These are phyloP conservation scores for Ophiostoma quercus DNA, from an alignment of 2,329 filamentous ascomycete species.

Conservation along the genomic window DNA sequence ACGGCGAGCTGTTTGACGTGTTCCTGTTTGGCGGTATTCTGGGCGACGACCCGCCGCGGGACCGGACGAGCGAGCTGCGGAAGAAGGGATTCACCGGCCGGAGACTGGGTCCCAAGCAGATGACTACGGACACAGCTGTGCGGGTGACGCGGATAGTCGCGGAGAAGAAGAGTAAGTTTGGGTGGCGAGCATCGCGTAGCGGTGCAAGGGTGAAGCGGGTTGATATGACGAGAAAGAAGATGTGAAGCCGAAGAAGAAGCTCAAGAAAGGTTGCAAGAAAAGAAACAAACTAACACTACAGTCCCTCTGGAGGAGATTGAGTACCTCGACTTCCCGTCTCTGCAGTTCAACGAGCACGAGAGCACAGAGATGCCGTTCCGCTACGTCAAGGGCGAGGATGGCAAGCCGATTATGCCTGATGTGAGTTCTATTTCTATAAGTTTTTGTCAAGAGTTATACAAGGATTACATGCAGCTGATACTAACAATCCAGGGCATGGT, in stretches of 20 bases:
- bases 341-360: constrained; percentile 85
- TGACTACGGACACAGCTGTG: constrained; percentile 97
- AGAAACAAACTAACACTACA: constrained; percentile 35
- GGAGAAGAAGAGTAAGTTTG: constrained; percentile 66
- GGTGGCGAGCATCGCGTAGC: not conserved
- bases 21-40: constrained; percentile 96
- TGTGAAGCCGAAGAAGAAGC: not conserved
- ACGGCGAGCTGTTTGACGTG: constrained; percentile 76
- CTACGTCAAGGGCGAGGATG: constrained; percentile 73
- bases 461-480: not conserved
- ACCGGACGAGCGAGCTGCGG: constrained; percentile 90
- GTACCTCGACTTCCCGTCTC: constrained; percentile 83
- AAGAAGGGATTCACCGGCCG: constrained; percentile 89
- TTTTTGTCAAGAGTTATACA: not conserved
- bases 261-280: not conserved
- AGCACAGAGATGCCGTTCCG: constrained; percentile 97
- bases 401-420: constrained; percentile 83
- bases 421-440: constrained; percentile 43
- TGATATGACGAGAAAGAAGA: not conserved
- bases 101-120: constrained; percentile 84
- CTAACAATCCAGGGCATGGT: constrained; percentile 71
- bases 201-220: not conserved
- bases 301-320: constrained; percentile 71
- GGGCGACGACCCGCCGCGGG: constrained; percentile 89
- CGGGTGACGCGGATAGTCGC: constrained; percentile 86